Evolutionary conservation across 768 basidiomycete genomes (phyloP).

Genomic region (Paxillus rubicundulus): DNA sequence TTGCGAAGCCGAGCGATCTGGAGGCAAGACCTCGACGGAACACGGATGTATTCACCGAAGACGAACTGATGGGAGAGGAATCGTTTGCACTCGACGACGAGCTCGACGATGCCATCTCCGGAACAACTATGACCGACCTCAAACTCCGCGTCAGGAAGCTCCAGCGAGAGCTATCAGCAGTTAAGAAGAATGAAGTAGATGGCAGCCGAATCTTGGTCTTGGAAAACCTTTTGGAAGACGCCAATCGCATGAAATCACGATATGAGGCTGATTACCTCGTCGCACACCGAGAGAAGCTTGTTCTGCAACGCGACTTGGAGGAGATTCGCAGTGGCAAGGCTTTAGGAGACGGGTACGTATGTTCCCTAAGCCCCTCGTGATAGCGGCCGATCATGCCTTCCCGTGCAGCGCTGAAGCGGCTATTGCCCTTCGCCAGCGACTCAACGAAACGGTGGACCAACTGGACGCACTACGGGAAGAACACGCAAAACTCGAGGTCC

Average conservation of each 20-base stretch:
- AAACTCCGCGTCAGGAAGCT: conserved; percentile 85
- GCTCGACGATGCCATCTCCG: conserved; percentile 80
- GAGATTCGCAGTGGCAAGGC: conserved; percentile 88
- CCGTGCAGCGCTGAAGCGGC: conserved; percentile 71
- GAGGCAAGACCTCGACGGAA: conserved; percentile 16
- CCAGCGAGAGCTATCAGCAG: conserved; percentile 73
- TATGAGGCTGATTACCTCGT: conserved; percentile 88
- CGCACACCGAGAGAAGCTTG: conserved; percentile 78
- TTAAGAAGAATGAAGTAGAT: conserved; percentile 73
- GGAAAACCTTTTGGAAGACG: conserved; percentile 88
- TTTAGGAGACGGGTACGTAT: conserved; percentile 71
- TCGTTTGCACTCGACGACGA: conserved; percentile 75
- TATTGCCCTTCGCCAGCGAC: conserved; percentile 80
- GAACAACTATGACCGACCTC: conserved; percentile 88
- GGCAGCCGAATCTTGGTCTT: conserved; percentile 77
- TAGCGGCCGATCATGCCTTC: conserved; percentile 1
- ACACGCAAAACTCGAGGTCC: conserved; percentile 70
- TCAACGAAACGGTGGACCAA: conserved; percentile 86
- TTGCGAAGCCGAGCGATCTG: conserved; percentile 23
- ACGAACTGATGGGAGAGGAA: conserved; percentile 46
- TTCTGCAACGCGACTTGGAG: conserved; percentile 78
- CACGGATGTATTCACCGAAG: conserved; percentile 40
- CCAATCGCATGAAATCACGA: conserved; percentile 83
- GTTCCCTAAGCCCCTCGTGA: not conserved
- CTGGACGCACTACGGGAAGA: conserved; percentile 68